These are phyloP conservation scores for Trapa incisa DNA, from an alignment of 345 rosid species.

Conservation along the genomic window DNA sequence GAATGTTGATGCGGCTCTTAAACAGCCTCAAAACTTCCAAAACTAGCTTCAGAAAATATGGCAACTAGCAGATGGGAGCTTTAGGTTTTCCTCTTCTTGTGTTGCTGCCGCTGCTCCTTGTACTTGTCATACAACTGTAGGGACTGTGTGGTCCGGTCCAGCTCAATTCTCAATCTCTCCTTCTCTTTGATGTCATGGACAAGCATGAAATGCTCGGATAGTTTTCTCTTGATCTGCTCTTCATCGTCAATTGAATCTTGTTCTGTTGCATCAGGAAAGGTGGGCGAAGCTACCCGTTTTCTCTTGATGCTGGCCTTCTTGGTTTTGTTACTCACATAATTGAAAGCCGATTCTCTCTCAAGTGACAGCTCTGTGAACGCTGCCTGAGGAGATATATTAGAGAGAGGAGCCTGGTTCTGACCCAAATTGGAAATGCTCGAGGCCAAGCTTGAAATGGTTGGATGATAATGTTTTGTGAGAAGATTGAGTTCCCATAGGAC, in stretches of 20 bases:
- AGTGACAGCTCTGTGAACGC: slow-evolving; percentile 56
- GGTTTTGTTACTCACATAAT: slow-evolving; percentile 14
- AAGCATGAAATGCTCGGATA: slow-evolving; percentile 40
- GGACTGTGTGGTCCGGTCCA: slow-evolving; percentile 19
- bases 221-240: slow-evolving; percentile 37
- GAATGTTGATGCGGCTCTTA: too few species aligned
- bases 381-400: slow-evolving; percentile 52
- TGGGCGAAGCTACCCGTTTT: slow-evolving; percentile 25
- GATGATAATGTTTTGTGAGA: slow-evolving; percentile 70
- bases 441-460: slow-evolving; percentile 47
- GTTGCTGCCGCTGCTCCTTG: slow-evolving; percentile 38
- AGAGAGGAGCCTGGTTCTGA: slow-evolving; percentile 45
- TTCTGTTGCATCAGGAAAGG: slow-evolving; percentile 5
- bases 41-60: neutral
- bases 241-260: slow-evolving; percentile 22
- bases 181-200: slow-evolving; percentile 45
- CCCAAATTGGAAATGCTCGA: slow-evolving; percentile 52
- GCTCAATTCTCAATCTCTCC: slow-evolving; percentile 38
- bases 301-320: slow-evolving; percentile 40
- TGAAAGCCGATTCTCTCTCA: slow-evolving; percentile 38
- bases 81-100: slow-evolving; percentile 17
- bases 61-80: neutral
- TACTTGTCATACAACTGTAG: slow-evolving; percentile 39
- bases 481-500: slow-evolving; percentile 91
- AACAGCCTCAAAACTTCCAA: neutral